A percentile compares a stretch with the other conserved stretches of the same genome.
These are phyloP conservation scores for Onygenales sp. DNA, from an alignment of 2,329 filamentous ascomycete genomes.

Conservation along the genomic window DNA sequence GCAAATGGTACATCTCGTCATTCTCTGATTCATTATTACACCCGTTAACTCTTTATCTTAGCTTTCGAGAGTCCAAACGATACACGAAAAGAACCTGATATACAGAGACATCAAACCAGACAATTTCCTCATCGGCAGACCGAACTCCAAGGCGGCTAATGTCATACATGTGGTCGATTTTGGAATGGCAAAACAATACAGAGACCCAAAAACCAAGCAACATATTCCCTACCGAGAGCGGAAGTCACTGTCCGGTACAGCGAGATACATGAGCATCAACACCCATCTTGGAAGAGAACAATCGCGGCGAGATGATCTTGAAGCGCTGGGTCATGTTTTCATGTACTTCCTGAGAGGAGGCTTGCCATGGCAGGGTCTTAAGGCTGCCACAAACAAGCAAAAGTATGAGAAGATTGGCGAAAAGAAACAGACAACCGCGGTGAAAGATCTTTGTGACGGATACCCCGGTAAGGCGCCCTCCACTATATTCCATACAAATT, in stretches of 20 bases:
- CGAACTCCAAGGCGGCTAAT: slow-evolving; percentile 86
- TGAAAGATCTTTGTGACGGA: slow-evolving; percentile 93
- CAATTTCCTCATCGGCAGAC: slow-evolving; percentile 94
- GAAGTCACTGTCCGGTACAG: slow-evolving; percentile 92
- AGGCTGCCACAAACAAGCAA: slow-evolving; percentile 72
- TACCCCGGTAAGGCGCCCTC: slow-evolving; percentile 57
- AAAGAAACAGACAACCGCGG: slow-evolving; percentile 96
- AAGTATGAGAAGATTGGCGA: slow-evolving; percentile 99
- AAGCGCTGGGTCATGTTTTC: slow-evolving; percentile 66
- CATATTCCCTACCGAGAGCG: slow-evolving; percentile 96
- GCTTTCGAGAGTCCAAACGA: slow-evolving; percentile 84
- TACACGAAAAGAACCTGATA: slow-evolving; percentile 98
- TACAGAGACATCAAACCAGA: slow-evolving; percentile 99
- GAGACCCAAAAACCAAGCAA: slow-evolving; percentile 97
- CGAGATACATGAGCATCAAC: slow-evolving; percentile 99
- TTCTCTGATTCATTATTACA: not conserved
- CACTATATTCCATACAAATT: not conserved
- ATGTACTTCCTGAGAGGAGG: slow-evolving; percentile 61
- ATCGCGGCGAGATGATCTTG: slow-evolving; percentile 88
- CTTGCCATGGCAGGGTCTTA: slow-evolving; percentile 58
- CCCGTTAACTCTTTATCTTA: slow-evolving; percentile 22
- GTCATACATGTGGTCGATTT: slow-evolving; percentile 99
- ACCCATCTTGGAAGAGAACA: slow-evolving; percentile 95
- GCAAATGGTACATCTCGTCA: slow-evolving; percentile 64
- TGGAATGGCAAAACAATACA: slow-evolving; percentile 98